Percentiles rank a stretch among this genome's conserved stretches.
Conservation (phyloP, 768 basidiomycete species). For the Neoboletus subvelutipes region DNA sequence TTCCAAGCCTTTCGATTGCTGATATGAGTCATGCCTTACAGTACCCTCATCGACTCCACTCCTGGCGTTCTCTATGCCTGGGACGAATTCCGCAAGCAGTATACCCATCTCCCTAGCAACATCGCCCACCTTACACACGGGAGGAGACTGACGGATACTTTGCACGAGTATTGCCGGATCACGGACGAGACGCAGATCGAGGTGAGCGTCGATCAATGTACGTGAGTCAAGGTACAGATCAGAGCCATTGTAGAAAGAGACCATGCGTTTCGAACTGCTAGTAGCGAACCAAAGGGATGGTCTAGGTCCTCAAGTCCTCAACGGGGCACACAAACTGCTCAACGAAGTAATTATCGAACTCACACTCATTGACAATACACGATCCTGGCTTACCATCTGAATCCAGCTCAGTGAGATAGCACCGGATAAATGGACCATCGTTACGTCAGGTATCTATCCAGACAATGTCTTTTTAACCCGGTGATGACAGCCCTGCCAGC, state of each 20-base stretch:
- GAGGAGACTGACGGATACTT: constrained; percentile 70
- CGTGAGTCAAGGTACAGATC: neutral
- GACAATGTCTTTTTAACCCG: neutral
- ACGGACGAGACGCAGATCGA: constrained; percentile 53
- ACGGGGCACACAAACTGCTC: constrained; percentile 62
- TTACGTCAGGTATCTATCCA: constrained; percentile 59
- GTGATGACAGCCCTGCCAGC: constrained; percentile 42
- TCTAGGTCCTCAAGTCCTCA: constrained; percentile 56
- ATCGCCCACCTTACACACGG: constrained; percentile 70
- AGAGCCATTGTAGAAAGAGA: constrained; percentile 49
- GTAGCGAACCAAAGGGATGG: constrained; percentile 52
- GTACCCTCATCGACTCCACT: constrained; percentile 79
- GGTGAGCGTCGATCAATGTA: constrained; percentile 37
- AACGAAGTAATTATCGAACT: constrained; percentile 40
- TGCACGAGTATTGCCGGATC: constrained; percentile 67
- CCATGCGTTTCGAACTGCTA: constrained; percentile 74
- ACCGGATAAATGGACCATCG: constrained; percentile 69
- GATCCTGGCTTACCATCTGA: neutral
- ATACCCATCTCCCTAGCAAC: constrained; percentile 48
- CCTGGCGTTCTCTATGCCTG: constrained; percentile 80
- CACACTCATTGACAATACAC: neutral
- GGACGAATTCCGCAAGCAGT: constrained; percentile 65
- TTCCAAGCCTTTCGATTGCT: neutral
- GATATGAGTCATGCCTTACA: constrained; percentile 26
- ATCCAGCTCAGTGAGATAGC: constrained; percentile 25